phyloP scores from a whole-genome alignment of 805 yeast genomes.

The Sugiyamaella valdiviana region DNA sequence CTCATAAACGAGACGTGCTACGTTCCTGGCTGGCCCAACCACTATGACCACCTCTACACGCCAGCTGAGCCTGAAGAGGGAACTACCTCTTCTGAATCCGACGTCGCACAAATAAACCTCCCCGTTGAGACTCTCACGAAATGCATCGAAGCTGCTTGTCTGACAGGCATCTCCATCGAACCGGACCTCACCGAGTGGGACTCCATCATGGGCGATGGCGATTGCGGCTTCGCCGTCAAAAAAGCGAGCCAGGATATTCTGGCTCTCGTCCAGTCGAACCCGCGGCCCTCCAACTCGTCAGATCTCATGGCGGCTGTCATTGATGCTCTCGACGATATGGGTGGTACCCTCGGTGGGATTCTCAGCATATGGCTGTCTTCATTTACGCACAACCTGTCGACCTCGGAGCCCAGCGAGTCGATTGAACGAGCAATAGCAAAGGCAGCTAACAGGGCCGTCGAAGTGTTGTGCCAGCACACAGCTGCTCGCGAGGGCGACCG shows the following conservation, averaged over 20 bases:
- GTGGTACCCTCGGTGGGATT: slow-evolving; percentile 93
- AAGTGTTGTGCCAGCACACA: slow-evolving; percentile 76
- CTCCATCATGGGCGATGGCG: slow-evolving; percentile 9
- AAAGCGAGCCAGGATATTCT: slow-evolving; percentile 2
- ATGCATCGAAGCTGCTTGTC: not conserved
- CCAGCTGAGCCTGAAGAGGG: not conserved
- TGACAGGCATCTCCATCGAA: not conserved
- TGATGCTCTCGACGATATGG: slow-evolving; percentile 49
- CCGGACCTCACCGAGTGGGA: slow-evolving; percentile 9
- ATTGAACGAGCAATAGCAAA: not conserved
- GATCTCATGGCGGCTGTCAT: not conserved
- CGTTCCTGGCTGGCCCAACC: slow-evolving; percentile 7
- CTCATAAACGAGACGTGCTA: slow-evolving; percentile 3
- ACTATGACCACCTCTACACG: not conserved
- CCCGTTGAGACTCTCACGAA: not conserved
- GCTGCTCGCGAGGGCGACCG: slow-evolving; percentile 85
- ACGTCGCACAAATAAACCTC: not conserved
- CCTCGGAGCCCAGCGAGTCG: not conserved
- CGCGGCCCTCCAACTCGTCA: not conserved
- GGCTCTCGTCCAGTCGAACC: not conserved
- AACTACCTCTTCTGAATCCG: not conserved
- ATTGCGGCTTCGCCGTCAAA: slow-evolving; percentile 9
- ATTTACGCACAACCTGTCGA: not conserved
- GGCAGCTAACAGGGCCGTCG: slow-evolving; percentile 45
- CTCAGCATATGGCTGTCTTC: slow-evolving; percentile 82